phyloP scores from a whole-genome alignment of 371 early-diverging fungal genomes.

The Lichtheimia ramosa region DNA sequence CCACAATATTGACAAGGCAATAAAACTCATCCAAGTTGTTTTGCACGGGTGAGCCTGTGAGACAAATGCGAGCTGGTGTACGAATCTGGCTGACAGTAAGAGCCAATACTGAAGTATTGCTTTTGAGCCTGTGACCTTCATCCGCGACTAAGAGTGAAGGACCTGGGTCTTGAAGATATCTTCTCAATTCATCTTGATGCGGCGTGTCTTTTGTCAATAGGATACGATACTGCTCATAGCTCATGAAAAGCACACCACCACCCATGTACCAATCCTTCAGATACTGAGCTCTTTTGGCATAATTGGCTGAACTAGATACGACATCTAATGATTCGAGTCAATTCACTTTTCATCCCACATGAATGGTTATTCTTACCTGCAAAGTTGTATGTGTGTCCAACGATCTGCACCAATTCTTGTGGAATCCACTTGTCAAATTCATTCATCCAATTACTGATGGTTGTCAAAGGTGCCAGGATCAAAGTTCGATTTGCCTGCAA shows the following conservation, averaged over 20 bases:
- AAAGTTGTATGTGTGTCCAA: conserved; percentile 34
- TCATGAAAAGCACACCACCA: conserved; percentile 71
- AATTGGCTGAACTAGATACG: background rate
- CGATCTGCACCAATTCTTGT: conserved; percentile 14
- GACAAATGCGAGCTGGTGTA: conserved; percentile 67
- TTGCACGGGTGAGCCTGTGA: conserved; percentile 91
- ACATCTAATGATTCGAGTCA: background rate
- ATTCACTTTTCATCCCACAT: background rate
- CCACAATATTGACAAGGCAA: conserved; percentile 74
- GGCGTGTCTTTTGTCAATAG: conserved; percentile 18
- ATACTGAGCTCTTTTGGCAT: background rate
- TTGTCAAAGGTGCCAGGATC: conserved; percentile 77
- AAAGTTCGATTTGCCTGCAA: conserved; percentile 64
- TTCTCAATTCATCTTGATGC: conserved; percentile 14
- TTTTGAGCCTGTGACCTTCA: conserved; percentile 89
- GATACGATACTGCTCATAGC: conserved; percentile 61
- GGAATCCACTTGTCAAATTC: conserved; percentile 75
- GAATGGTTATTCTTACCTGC: conserved; percentile 15
- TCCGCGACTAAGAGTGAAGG: conserved; percentile 79
- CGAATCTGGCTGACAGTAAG: conserved; percentile 36
- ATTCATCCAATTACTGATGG: conserved; percentile 74
- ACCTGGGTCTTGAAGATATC: conserved; percentile 54
- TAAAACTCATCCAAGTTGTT: conserved; percentile 74
- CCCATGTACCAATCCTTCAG: conserved; percentile 53
- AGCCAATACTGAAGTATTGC: conserved; percentile 47